A percentile compares a stretch with the other conserved stretches of the same genome.
Evolutionary conservation across 148 eudicot genomes (phyloP).

Genomic region (Gaultheria prostrata): DNA sequence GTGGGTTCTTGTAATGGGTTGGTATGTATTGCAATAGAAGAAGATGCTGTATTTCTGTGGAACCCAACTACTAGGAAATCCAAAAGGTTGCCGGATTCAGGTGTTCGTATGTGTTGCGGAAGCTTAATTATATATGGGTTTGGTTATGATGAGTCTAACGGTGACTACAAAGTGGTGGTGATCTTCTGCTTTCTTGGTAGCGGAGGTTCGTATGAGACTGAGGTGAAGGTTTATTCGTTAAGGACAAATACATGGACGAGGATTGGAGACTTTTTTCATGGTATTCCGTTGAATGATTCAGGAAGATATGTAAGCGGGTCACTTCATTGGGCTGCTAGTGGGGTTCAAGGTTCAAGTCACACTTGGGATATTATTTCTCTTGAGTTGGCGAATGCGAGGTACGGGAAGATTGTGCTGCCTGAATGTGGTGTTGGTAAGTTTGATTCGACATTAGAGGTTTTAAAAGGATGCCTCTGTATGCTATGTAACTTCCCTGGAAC

Average conservation of each 20-base stretch:
- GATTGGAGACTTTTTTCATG: too few relatives aligned
- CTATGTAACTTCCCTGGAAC: slow-evolving; percentile 13
- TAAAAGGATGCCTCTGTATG: slow-evolving; percentile 26
- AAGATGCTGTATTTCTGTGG: too few relatives aligned
- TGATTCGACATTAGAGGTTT: slow-evolving; percentile 13
- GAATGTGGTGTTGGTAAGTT: slow-evolving; percentile 14
- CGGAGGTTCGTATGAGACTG: slow-evolving; percentile 22
- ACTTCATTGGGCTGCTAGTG: slow-evolving; percentile 55
- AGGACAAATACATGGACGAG: too few relatives aligned
- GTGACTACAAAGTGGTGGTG: too few relatives aligned
- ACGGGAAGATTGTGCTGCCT: slow-evolving; percentile 31
- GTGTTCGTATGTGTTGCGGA: too few relatives aligned
- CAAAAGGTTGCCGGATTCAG: too few relatives aligned
- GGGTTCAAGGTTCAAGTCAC: background rate
- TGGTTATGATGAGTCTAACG: too few relatives aligned
- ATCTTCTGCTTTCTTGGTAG: too few relatives aligned
- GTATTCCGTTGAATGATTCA: slow-evolving; percentile 24
- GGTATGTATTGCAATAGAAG: slow-evolving; percentile 38
- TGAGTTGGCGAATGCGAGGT: slow-evolving; percentile 33
- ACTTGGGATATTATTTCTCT: slow-evolving; percentile 33
- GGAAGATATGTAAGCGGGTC: slow-evolving; percentile 40
- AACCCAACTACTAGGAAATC: slow-evolving; percentile 40
- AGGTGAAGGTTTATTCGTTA: too few relatives aligned
- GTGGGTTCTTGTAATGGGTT: slow-evolving; percentile 53
- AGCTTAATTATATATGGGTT: too few relatives aligned